phyloP scores from a whole-genome alignment of 306 rosid genomes.

The Quercus bicolor region DNA sequence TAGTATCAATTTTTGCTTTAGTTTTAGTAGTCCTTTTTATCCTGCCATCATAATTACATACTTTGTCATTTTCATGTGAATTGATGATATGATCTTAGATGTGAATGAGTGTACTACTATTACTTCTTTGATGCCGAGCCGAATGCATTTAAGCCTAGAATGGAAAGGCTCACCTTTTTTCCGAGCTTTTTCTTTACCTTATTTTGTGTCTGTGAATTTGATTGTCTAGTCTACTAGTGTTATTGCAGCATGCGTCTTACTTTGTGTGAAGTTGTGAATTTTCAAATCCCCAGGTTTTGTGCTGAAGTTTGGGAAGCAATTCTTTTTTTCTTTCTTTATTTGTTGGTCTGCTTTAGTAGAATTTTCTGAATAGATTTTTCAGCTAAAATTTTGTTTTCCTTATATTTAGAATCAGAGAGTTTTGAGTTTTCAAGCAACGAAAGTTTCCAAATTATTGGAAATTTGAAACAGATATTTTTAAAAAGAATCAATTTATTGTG shows the following conservation, averaged over 20 bases:
- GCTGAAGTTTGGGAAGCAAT: background rate
- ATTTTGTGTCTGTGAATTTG: background rate
- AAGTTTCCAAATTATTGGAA: background rate
- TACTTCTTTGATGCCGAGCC: too few relatives aligned
- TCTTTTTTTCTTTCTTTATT: background rate
- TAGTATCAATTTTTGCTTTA: too few relatives aligned
- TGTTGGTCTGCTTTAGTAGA: background rate
- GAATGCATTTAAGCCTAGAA: too few relatives aligned
- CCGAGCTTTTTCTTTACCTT: background rate
- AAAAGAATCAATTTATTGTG: background rate
- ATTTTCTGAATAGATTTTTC: background rate
- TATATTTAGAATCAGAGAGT: background rate
- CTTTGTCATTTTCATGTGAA: too few relatives aligned
- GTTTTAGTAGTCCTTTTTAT: too few relatives aligned
- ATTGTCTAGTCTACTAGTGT: background rate
- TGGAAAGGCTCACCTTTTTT: background rate
- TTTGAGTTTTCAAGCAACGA: background rate
- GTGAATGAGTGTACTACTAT: too few relatives aligned
- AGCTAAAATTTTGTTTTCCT: background rate
- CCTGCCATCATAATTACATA: too few relatives aligned
- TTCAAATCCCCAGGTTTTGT: background rate
- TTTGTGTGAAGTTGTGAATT: background rate
- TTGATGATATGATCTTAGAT: too few relatives aligned
- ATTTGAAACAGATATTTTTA: background rate
- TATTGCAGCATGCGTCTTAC: background rate